A percentile compares a stretch with the other conserved stretches of the same genome.
phyloP scores from a whole-genome alignment of 2,329 filamentous ascomycete genomes.

The Sporothrix mexicana region DNA sequence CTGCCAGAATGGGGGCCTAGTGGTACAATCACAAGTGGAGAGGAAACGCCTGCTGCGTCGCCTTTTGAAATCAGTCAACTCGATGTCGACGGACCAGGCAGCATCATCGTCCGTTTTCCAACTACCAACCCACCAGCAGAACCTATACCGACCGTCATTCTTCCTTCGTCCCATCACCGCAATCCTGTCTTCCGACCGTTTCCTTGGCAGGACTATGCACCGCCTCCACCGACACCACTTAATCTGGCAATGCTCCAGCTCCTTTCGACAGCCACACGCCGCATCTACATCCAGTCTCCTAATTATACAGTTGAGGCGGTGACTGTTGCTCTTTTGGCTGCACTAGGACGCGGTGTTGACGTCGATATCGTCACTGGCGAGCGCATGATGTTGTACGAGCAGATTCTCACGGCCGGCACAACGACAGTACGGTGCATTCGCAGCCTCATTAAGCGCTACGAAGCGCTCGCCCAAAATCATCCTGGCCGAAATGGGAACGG shows the following conservation, averaged over 20 bases:
- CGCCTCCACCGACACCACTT: conserved; percentile 64
- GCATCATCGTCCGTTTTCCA: conserved; percentile 34
- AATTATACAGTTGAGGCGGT: conserved; percentile 75
- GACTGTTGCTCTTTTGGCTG: conserved; percentile 64
- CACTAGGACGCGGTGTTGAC: conserved; percentile 69
- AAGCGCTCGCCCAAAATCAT: conserved; percentile 36
- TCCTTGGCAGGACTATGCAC: conserved; percentile 54
- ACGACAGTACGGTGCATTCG: conserved; percentile 70
- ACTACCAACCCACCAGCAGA: neutral
- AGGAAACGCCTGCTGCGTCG: neutral
- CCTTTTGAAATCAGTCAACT: conserved; percentile 20
- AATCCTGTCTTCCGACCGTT: conserved; percentile 69
- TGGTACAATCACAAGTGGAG: neutral
- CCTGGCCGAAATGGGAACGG: neutral
- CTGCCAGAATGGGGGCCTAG: conserved; percentile 27
- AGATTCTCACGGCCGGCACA: conserved; percentile 78
- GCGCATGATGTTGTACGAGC: conserved; percentile 77
- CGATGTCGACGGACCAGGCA: conserved; percentile 36
- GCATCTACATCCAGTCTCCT: conserved; percentile 75
- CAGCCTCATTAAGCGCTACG: conserved; percentile 63
- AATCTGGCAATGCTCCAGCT: conserved; percentile 69
- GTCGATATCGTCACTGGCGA: conserved; percentile 71
- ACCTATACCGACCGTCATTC: conserved; percentile 58
- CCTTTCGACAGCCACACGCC: conserved; percentile 60
- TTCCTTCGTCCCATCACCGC: conserved; percentile 75